Percentiles rank a stretch among this genome's conserved stretches.
These are phyloP conservation scores for Urostyla sp. DNA, from an alignment of 73 alveolate species.

Conservation along the genomic window DNA sequence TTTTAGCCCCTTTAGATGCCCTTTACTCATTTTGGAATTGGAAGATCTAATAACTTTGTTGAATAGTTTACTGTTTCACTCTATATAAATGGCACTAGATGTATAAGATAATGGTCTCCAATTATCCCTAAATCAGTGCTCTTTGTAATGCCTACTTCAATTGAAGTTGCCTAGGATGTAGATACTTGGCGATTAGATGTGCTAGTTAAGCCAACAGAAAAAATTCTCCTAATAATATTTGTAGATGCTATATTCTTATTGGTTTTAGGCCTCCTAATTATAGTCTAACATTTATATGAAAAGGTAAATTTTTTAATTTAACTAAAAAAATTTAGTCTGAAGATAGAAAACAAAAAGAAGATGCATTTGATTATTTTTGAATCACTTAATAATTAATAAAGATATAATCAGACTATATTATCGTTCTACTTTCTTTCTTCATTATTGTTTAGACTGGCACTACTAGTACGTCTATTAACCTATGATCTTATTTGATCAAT, in stretches of 20 bases:
- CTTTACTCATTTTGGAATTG: conserved; percentile 41
- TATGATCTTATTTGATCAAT: no score
- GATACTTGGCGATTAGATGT: conserved; percentile 44
- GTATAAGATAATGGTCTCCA: conserved; percentile 40
- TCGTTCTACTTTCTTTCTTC: no score
- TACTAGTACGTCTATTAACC: no score
- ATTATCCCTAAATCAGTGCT: conserved; percentile 45
- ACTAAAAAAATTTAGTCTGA: background rate
- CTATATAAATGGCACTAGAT: conserved; percentile 36
- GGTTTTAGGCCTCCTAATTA: conserved; percentile 24
- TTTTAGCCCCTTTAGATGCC: conserved; percentile 47
- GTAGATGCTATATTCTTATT: conserved; percentile 48
- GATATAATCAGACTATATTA: no score
- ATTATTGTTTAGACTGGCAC: no score
- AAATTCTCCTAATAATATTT: conserved; percentile 16
- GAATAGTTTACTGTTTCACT: conserved; percentile 44
- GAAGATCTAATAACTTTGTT: conserved; percentile 48
- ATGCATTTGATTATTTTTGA: conserved; percentile 38
- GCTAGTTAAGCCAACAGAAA: conserved; percentile 45
- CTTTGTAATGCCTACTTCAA: background rate
- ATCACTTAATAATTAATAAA: no score
- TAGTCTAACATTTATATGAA: conserved; percentile 33
- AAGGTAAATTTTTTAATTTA: conserved; percentile 15
- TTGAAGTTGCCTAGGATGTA: background rate
- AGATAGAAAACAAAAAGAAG: conserved; percentile 35